Percentiles rank a stretch among this genome's conserved stretches.
These are phyloP conservation scores for Mollisia scopiformis DNA, from an alignment of 2,329 filamentous ascomycete genomes.

Conservation along the genomic window DNA sequence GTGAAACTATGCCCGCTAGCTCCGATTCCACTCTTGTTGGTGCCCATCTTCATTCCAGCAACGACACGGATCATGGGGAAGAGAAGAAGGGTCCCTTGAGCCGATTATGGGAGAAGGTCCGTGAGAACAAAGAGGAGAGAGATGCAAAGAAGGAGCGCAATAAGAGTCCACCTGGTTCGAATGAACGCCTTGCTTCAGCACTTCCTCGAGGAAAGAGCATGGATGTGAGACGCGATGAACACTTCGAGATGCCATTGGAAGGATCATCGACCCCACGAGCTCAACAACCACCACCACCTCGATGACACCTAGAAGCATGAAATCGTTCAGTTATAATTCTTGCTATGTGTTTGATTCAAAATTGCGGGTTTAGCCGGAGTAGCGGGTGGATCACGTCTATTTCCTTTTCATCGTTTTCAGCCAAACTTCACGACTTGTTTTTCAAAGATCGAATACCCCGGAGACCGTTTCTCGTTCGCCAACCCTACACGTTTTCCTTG, in stretches of 20 bases:
- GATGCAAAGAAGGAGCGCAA: constrained; percentile 34
- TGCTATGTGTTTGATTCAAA: constrained; percentile 8
- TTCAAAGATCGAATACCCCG: constrained; percentile 32
- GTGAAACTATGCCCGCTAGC: constrained; percentile 39
- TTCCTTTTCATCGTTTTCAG: constrained; percentile 8
- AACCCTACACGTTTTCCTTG: constrained; percentile 14
- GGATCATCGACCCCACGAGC: constrained; percentile 13
- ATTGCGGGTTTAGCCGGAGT: constrained; percentile 5
- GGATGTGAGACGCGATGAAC: constrained; percentile 31
- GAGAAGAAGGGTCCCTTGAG: constrained; percentile 62
- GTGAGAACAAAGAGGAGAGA: constrained; percentile 49
- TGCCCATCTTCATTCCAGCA: constrained; percentile 37
- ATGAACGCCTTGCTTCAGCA: constrained; percentile 26
- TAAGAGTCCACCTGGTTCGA: constrained; percentile 34
- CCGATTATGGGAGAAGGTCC: constrained; percentile 67
- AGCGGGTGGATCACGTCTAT: constrained; percentile 2
- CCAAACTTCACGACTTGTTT: constrained; percentile 18
- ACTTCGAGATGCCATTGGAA: constrained; percentile 19
- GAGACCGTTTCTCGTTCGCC: constrained; percentile 19
- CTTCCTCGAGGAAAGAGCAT: constrained; percentile 33
- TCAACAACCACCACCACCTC: constrained; percentile 15
- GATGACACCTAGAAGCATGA: constrained; percentile 2
- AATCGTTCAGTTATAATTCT: not conserved
- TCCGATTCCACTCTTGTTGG: constrained; percentile 33
- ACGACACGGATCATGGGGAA: constrained; percentile 32